Evolutionary conservation across 129 eudicot species (phyloP), one percentile per base, ranked within the genome.

Genomic region (Glebionis coronaria): DNA sequence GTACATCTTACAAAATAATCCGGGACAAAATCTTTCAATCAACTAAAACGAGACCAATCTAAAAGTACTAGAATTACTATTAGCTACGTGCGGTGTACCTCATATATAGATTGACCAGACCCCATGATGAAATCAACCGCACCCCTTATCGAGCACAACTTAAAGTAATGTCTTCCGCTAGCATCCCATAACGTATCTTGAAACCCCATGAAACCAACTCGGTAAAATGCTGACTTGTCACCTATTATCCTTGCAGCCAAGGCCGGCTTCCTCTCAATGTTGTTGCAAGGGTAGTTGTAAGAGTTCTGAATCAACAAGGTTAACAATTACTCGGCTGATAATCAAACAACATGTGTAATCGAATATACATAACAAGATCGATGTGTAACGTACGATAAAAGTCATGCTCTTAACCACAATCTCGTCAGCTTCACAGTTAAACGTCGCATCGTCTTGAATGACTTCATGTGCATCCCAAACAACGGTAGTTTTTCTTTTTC

Each of bases 51-150:
- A n/a, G 27, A 53, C 27, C 15, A 8, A 6, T 7, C 6, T 52
- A 18, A 2, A 18, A 53, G 57, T 53, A 53, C 57, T 13, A 15
- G 3, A 52, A 0, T 16, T 13, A 4, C 3, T 16, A 8, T 51
- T 51, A 1, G 18, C 15, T 16, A 3, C 8, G 18, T n/a, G n/a
- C n/a, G n/a, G n/a, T n/a, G 23, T 57, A 57, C 98, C 90, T 93
- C 90, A 25, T 93, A 93, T 14, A 86, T 78, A 44, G 98, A 93
- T 63, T 84, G 96, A 52, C 85, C 92, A 5, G 82, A 72, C 8
- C 98, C 98, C 79, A 87, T 88, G 49, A 93, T 93, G 74, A 93
- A 93, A 62, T 93, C 98, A 49, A 88, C 82, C 2, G 95, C 91
- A 0, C 98, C 98, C 0, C 81, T 80, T 29, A 93, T 88, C 12